Conservation (phyloP, 306 rosid species). For the Crotalaria pallida region DNA sequence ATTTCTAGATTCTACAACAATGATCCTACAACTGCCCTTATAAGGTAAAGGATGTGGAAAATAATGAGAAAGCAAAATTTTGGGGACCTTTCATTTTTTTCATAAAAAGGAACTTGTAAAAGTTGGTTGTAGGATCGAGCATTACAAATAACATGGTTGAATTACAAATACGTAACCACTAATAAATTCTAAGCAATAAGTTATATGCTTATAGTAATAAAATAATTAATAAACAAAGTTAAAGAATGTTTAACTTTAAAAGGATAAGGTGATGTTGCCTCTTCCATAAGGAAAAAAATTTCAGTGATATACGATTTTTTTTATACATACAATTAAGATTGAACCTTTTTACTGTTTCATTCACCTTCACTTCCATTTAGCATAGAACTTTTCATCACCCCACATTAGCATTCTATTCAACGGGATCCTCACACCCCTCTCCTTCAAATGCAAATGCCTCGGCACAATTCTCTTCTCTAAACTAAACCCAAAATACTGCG, state of each 20-base stretch:
- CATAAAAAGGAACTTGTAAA: too few relatives aligned
- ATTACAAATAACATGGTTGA: too few relatives aligned
- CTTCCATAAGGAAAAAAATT: slow-evolving; percentile 25
- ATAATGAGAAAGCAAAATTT: too few relatives aligned
- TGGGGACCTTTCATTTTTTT: too few relatives aligned
- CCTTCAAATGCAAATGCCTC: slow-evolving; percentile 63
- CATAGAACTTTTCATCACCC: slow-evolving; percentile 62
- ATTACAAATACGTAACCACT: background rate
- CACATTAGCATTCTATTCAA: slow-evolving; percentile 65
- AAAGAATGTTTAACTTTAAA: slow-evolving; percentile 8
- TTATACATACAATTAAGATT: background rate
- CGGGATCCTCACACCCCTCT: slow-evolving; percentile 51
- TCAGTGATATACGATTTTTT: too few relatives aligned
- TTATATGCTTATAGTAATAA: slow-evolving; percentile 2
- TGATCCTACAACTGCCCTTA: too few relatives aligned
- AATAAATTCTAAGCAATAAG: background rate
- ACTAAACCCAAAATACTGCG: slow-evolving; percentile 77
- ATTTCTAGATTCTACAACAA: too few relatives aligned
- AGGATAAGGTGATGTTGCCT: background rate
- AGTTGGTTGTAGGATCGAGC: too few relatives aligned
- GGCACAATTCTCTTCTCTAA: slow-evolving; percentile 61
- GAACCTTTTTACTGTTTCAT: background rate
- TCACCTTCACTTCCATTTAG: slow-evolving; percentile 39
- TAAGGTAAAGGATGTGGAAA: too few relatives aligned
- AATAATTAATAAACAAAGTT: background rate